Conservation (phyloP, 192 early-diverging fungal species). For the Cladochytrium replicatum region DNA sequence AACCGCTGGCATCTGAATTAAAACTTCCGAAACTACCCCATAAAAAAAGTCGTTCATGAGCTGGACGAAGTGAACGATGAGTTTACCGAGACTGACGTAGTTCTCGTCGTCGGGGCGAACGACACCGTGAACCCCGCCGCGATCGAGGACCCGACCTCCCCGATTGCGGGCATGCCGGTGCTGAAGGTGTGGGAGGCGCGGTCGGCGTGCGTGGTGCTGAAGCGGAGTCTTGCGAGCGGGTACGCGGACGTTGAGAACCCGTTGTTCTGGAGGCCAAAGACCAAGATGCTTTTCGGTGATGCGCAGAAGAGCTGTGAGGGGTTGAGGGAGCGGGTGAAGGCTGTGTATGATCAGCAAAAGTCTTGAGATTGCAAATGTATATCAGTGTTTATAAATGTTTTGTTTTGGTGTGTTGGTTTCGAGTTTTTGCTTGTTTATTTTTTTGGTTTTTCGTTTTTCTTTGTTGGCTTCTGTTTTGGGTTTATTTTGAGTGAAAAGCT, state of each 20-base stretch:
- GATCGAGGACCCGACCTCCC: constrained; percentile 14
- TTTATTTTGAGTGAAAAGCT: too few relatives aligned
- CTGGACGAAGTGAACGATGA: constrained; percentile 33
- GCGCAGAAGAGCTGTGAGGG: constrained; percentile 21
- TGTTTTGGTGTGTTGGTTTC: too few relatives aligned
- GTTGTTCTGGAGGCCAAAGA: constrained; percentile 22
- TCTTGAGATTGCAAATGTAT: too few relatives aligned
- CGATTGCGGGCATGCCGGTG: constrained; percentile 28
- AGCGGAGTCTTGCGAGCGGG: constrained; percentile 19
- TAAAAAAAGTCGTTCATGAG: constrained; percentile 21
- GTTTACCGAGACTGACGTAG: constrained; percentile 21
- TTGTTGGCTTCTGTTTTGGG: too few relatives aligned
- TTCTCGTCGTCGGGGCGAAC: constrained; percentile 24
- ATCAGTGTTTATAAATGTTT: too few relatives aligned
- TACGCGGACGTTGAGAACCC: constrained; percentile 30
- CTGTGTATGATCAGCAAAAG: too few relatives aligned
- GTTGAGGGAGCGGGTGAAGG: too few relatives aligned
- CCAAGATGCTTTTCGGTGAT: constrained; percentile 27
- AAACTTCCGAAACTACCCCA: too few relatives aligned
- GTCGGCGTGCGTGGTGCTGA: constrained; percentile 15
- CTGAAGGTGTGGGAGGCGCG: constrained; percentile 24
- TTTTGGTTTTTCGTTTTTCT: too few relatives aligned
- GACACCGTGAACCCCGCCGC: constrained; percentile 30
- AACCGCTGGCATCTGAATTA: too few relatives aligned
- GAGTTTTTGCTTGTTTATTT: too few relatives aligned